Percentiles rank a stretch among this genome's conserved stretches.
These are phyloP conservation scores for Tolypocladium amazonense DNA, from an alignment of 2,329 filamentous ascomycete genomes.

Conservation along the genomic window DNA sequence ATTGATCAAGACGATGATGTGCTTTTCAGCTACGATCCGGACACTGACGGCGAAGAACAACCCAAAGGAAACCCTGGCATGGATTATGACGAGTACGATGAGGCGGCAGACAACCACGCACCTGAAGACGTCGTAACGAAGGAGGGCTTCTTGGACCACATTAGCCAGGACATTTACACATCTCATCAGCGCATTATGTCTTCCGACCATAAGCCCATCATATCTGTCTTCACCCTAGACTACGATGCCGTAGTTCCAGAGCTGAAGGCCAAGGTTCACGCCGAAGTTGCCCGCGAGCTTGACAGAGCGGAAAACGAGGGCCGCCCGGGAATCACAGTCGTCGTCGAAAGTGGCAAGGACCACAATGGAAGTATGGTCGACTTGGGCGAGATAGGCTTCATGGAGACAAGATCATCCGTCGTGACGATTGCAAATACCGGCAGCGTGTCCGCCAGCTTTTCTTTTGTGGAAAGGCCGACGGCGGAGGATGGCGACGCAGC, in stretches of 20 bases:
- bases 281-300: conserved; percentile 77
- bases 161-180: conserved; percentile 57
- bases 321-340: conserved; percentile 69
- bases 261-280: conserved; percentile 71
- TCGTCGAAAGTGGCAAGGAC: conserved; percentile 51
- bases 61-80: conserved; percentile 21
- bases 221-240: conserved; percentile 70
- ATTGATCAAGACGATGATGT: conserved; percentile 75
- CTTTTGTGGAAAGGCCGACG: conserved; percentile 63
- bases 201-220: conserved; percentile 90
- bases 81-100: conserved; percentile 51
- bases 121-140: conserved; percentile 43
- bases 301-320: conserved; percentile 90
- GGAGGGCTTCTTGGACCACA: conserved; percentile 44
- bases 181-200: conserved; percentile 85
- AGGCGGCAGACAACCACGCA: conserved; percentile 29
- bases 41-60: conserved; percentile 51
- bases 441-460: conserved; percentile 66
- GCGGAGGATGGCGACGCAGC: conserved; percentile 31
- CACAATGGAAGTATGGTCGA: conserved; percentile 50
- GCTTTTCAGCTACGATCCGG: conserved; percentile 83
- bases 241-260: conserved; percentile 83
- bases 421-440: conserved; percentile 91
- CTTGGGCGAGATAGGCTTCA: conserved; percentile 66
- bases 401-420: conserved; percentile 51